Percentiles rank a stretch among this genome's conserved stretches.
phyloP scores from a whole-genome alignment of 441 rosid species.

The Pelargonium australe region DNA sequence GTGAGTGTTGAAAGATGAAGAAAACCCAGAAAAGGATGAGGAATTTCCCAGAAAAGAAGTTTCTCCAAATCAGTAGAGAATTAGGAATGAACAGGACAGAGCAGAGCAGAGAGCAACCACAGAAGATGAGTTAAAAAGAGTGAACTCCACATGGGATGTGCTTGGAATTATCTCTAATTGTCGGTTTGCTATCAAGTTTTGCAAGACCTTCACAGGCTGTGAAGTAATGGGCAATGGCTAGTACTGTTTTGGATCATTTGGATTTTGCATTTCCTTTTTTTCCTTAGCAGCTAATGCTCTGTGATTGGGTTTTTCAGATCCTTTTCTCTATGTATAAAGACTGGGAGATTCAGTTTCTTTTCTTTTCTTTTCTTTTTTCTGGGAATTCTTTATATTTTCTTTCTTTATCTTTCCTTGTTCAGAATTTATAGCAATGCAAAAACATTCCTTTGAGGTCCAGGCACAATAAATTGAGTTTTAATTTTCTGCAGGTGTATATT shows the following conservation, averaged over 20 bases:
- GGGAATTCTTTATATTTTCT: background rate
- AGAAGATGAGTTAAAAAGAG: constrained; percentile 24
- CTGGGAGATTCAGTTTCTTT: constrained; percentile 17
- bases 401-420: background rate
- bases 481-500: background rate
- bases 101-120: constrained; percentile 20
- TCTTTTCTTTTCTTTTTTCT: background rate
- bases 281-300: background rate
- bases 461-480: background rate
- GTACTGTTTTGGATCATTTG: constrained; percentile 37
- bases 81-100: constrained; percentile 22
- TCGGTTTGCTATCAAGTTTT: constrained; percentile 44
- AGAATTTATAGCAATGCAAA: background rate
- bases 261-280: constrained; percentile 6
- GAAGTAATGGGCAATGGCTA: constrained; percentile 46
- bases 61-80: constrained; percentile 2
- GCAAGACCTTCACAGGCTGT: constrained; percentile 52
- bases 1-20: background rate
- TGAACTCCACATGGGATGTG: constrained; percentile 71
- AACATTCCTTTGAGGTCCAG: constrained; percentile 5
- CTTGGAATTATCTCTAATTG: constrained; percentile 46
- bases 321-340: constrained; percentile 16
- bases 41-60: constrained; percentile 13
- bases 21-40: constrained; percentile 16
- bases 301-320: constrained; percentile 7